Evolutionary conservation across 2,329 filamentous ascomycete genomes (phyloP).

Genomic region (Epichloe glyceriae): DNA sequence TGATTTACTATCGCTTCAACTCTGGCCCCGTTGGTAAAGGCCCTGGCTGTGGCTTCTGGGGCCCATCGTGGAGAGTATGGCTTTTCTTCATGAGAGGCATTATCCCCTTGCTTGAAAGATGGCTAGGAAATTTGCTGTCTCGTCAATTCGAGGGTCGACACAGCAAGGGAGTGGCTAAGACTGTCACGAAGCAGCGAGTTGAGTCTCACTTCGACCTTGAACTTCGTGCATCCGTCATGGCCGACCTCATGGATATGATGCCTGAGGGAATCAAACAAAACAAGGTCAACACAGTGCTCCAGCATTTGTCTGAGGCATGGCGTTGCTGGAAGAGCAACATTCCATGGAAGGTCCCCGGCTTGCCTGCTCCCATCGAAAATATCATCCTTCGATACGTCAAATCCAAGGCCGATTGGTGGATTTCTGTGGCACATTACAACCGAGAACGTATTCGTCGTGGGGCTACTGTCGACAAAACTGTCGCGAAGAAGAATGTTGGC

Average conservation of each 20-base stretch:
- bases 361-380: conserved; percentile 95
- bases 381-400: conserved; percentile 98
- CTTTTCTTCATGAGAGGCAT: conserved; percentile 99
- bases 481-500: conserved; percentile 97
- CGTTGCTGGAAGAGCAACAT: conserved; percentile 99
- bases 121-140: conserved; percentile 92
- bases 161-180: conserved; percentile 98
- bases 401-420: conserved; percentile 99
- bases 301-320: conserved; percentile 97
- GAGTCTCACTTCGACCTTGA: conserved; percentile 98
- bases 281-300: conserved; percentile 95
- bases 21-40: conserved; percentile 93
- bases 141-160: conserved; percentile 97
- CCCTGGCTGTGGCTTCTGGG: conserved; percentile 97
- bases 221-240: conserved; percentile 95
- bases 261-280: conserved; percentile 98
- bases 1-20: conserved; percentile 99
- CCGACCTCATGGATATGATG: conserved; percentile 99
- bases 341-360: conserved; percentile 94
- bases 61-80: conserved; percentile 96
- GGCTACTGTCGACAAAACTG: conserved; percentile 96
- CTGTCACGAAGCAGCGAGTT: conserved; percentile 96
- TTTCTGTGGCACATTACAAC: conserved; percentile 97
- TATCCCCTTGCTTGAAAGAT: conserved; percentile 88
- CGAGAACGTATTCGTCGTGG: conserved; percentile 91